phyloP scores from a whole-genome alignment of 345 rosid species.

The Hypericum androsaemum region DNA sequence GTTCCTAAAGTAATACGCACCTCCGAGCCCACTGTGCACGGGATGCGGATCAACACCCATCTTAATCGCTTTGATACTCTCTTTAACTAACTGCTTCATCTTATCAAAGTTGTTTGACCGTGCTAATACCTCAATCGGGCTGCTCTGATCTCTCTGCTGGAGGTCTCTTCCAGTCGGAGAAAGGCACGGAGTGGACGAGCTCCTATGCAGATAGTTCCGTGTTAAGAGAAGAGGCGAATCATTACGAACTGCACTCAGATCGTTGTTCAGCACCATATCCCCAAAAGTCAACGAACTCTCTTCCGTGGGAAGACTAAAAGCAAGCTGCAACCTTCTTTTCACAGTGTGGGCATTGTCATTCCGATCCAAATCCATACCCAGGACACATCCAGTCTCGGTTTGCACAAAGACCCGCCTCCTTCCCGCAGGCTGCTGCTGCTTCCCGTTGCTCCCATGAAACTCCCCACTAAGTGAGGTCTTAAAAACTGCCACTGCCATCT shows the following conservation, averaged over 20 bases:
- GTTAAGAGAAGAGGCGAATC: conserved; percentile 85
- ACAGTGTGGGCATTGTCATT: conserved; percentile 86
- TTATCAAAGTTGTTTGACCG: conserved; percentile 42
- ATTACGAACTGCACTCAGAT: conserved; percentile 76
- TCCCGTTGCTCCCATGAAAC: conserved; percentile 45
- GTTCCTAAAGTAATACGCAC: conserved; percentile 84
- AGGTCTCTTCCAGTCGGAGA: conserved; percentile 78
- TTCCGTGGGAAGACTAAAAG: conserved; percentile 74
- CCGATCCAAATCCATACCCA: conserved; percentile 98
- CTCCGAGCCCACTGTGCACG: conserved; percentile 85
- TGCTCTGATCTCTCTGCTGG: conserved; percentile 72
- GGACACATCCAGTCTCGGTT: conserved; percentile 90
- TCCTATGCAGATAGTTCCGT: conserved; percentile 67
- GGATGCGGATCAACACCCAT: conserved; percentile 74
- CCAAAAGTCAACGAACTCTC: conserved; percentile 77
- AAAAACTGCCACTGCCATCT: conserved; percentile 81
- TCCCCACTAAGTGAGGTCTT: conserved; percentile 72
- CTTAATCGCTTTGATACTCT: conserved; percentile 73
- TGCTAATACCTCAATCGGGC: conserved; percentile 83
- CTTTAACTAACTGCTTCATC: conserved; percentile 48
- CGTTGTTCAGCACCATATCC: conserved; percentile 77
- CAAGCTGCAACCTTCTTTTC: conserved; percentile 87
- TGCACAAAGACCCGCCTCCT: conserved; percentile 89
- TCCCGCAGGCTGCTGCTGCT: conserved; percentile 56
- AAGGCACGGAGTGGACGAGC: conserved; percentile 97